phyloP scores from a whole-genome alignment of 1,284 basidiomycete genomes.

The Mixia osmundae region DNA sequence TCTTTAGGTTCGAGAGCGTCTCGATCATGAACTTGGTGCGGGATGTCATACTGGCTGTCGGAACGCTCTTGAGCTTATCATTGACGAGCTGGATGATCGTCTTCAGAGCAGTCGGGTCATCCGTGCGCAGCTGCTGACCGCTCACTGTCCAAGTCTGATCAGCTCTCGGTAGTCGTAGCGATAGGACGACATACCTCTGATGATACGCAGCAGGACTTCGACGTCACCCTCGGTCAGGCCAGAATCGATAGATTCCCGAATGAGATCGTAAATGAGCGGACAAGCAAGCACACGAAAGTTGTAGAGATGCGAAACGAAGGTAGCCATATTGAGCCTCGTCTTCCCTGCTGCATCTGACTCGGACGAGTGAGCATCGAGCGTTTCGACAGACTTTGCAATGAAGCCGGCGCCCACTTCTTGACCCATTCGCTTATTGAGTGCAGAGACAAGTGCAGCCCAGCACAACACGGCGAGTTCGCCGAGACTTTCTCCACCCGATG shows the following conservation, averaged over 20 bases:
- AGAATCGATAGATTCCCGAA: conserved; percentile 46
- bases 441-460: conserved; percentile 54
- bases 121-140: conserved; percentile 57
- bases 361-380: conserved; percentile 3
- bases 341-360: conserved; percentile 27
- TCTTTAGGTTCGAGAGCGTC: conserved; percentile 66
- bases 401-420: conserved; percentile 3
- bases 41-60: conserved; percentile 37
- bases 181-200: conserved; percentile 38
- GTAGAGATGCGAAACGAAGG: conserved; percentile 75
- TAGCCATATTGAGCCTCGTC: conserved; percentile 67
- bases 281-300: conserved; percentile 85
- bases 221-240: conserved; percentile 52
- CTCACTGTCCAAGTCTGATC: conserved; percentile 32
- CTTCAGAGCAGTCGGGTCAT: conserved; percentile 31
- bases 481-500: conserved; percentile 54
- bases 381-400: conserved; percentile 11
- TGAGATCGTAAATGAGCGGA: conserved; percentile 67
- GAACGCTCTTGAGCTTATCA: conserved; percentile 36
- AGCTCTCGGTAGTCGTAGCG: not conserved
- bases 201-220: conserved; percentile 64
- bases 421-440: conserved; percentile 10
- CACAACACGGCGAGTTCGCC: conserved; percentile 71
- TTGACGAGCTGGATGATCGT: conserved; percentile 40
- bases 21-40: conserved; percentile 81